Evolutionary conservation across 2,329 filamentous ascomycete species (phyloP).

Genomic region (Coccinonectria pachysandricola): DNA sequence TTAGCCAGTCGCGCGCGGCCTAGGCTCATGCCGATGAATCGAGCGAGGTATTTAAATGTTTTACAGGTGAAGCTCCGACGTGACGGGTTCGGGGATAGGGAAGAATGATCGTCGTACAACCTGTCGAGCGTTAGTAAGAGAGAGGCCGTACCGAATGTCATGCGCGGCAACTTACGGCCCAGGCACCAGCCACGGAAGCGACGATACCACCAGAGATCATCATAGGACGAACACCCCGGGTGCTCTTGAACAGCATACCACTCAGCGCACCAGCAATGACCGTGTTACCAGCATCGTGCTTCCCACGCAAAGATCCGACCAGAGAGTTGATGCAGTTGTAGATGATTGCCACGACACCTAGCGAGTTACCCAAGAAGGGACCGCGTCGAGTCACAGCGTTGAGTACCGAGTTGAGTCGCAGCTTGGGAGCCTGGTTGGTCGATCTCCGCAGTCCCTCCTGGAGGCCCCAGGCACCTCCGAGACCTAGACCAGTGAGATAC

Average conservation of each 20-base stretch:
- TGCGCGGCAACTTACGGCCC: constrained; percentile 78
- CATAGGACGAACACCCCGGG: constrained; percentile 82
- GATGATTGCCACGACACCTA: constrained; percentile 87
- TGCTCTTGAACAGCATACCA: constrained; percentile 95
- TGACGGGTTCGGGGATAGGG: constrained; percentile 24
- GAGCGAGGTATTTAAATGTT: constrained; percentile 11
- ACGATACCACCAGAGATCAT: constrained; percentile 88
- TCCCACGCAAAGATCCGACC: constrained; percentile 68
- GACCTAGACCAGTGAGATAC: constrained; percentile 74
- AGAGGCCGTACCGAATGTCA: too few species aligned
- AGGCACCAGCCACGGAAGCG: constrained; percentile 70
- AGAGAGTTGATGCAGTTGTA: constrained; percentile 91
- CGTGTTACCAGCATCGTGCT: constrained; percentile 85
- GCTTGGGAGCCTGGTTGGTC: constrained; percentile 70
- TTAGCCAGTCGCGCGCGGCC: too few species aligned
- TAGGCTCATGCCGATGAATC: constrained; percentile 8
- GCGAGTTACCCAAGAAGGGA: constrained; percentile 92
- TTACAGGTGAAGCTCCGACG: constrained; percentile 21
- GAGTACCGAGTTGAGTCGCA: constrained; percentile 86
- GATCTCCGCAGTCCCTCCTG: constrained; percentile 78
- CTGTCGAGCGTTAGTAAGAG: too few species aligned
- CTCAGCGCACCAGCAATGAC: constrained; percentile 76
- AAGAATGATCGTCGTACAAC: constrained; percentile 33
- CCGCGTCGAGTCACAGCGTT: constrained; percentile 90
- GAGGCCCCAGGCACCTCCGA: constrained; percentile 87